A percentile compares a stretch with the other conserved stretches of the same genome.
Conservation (phyloP, 495 filamentous ascomycete genomes). For the Penicillium arizonense region DNA sequence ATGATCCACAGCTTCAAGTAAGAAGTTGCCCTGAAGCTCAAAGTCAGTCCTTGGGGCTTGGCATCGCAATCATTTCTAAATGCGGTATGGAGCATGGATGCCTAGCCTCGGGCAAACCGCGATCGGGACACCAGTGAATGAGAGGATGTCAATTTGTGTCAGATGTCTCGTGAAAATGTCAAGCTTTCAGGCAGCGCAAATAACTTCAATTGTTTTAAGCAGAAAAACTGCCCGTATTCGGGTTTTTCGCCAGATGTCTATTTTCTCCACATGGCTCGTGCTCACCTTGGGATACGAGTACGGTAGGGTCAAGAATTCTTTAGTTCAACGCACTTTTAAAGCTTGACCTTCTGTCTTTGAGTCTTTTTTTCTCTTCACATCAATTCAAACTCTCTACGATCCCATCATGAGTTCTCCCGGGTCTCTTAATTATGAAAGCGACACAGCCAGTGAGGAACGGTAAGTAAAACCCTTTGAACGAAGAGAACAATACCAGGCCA, state of each 20-base stretch:
- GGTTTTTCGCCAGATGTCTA: too few species aligned
- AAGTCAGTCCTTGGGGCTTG: too few species aligned
- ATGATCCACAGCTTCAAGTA: neutral
- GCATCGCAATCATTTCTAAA: constrained; percentile 1
- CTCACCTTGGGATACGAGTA: constrained; percentile 8
- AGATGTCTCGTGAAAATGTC: neutral
- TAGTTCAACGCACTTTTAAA: neutral
- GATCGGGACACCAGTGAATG: too few species aligned
- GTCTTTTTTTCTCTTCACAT: neutral
- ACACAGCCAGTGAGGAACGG: constrained; percentile 24
- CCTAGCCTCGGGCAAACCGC: neutral
- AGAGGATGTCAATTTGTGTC: neutral
- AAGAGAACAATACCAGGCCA: neutral
- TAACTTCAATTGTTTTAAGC: neutral
- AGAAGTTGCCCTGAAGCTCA: neutral
- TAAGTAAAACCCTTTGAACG: constrained; percentile 3
- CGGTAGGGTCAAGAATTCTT: constrained; percentile 2
- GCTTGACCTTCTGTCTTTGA: neutral
- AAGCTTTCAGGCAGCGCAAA: neutral
- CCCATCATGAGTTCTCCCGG: constrained; percentile 11
- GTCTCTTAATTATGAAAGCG: constrained; percentile 21
- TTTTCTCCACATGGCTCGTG: constrained; percentile 17
- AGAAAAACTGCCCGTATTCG: too few species aligned
- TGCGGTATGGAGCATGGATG: neutral
- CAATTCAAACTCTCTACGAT: neutral